phyloP scores from a whole-genome alignment of 257 asterid genomes.

The Cynanchum wilfordii region DNA sequence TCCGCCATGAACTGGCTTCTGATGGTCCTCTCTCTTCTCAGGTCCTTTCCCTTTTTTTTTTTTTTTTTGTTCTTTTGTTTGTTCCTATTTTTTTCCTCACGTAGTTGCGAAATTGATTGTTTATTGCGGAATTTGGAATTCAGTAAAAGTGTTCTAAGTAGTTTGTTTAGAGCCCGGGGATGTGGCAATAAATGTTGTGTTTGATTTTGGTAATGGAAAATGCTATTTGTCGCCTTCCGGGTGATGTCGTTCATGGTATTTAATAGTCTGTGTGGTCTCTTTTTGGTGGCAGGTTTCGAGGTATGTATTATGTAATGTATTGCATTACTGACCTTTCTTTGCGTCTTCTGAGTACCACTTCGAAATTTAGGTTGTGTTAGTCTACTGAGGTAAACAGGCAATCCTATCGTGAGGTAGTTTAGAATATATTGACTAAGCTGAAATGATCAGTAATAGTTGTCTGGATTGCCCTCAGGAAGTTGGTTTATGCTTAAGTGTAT shows the following conservation, averaged over 20 bases:
- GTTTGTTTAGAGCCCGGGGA: neutral
- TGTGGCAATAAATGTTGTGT: neutral
- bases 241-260: neutral
- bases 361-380: neutral
- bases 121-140: neutral
- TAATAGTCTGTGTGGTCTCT: neutral
- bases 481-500: neutral
- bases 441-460: neutral
- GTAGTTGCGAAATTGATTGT: neutral
- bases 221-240: neutral
- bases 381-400: neutral
- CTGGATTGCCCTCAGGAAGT: neutral
- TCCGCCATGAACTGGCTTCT: slow-evolving; percentile 75
- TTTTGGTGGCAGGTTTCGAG: neutral
- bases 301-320: neutral
- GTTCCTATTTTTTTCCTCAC: too few species aligned
- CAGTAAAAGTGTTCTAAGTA: neutral
- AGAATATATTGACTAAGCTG: neutral
- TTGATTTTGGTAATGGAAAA: neutral
- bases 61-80: neutral
- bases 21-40: slow-evolving; percentile 62
- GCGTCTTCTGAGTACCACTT: neutral
- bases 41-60: slow-evolving; percentile 24
- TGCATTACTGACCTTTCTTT: neutral
- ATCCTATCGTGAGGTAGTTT: neutral